Evolutionary conservation across 768 basidiomycete genomes (phyloP).

Genomic region (Naganishia vishniacii): DNA sequence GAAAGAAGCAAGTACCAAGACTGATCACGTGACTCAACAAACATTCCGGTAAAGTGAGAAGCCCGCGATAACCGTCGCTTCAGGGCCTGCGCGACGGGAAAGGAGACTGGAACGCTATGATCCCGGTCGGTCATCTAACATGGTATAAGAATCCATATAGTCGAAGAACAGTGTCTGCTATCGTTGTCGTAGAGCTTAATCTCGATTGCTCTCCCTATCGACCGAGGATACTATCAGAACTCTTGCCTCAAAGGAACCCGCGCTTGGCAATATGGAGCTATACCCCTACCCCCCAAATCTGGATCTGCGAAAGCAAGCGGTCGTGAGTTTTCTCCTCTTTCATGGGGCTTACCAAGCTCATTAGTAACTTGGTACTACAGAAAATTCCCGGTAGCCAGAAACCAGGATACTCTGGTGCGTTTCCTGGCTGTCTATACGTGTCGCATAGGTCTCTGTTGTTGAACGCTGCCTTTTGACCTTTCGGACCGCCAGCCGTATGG

Average conservation of each 20-base stretch:
- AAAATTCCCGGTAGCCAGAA: slow-evolving; percentile 31
- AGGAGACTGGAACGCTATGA: not conserved
- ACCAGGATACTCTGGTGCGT: slow-evolving; percentile 37
- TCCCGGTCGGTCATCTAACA: too few species aligned
- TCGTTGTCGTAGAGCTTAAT: too few species aligned
- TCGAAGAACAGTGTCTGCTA: too few species aligned
- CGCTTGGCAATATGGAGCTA: not conserved
- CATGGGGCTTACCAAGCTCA: not conserved
- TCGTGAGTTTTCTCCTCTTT: slow-evolving; percentile 31
- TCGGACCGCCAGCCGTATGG: slow-evolving; percentile 29
- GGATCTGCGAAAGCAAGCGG: slow-evolving; percentile 37
- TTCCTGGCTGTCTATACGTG: too few species aligned
- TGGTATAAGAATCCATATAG: too few species aligned
- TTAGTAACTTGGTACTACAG: slow-evolving; percentile 14
- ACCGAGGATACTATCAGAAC: too few species aligned
- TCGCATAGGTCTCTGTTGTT: too few species aligned
- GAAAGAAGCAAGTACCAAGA: too few species aligned
- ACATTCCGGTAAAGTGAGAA: not conserved
- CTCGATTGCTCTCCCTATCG: too few species aligned
- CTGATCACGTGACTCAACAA: not conserved
- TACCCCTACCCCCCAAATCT: slow-evolving; percentile 34
- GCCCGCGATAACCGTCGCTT: slow-evolving; percentile 8
- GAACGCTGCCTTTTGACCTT: too few species aligned
- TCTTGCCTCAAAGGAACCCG: not conserved
- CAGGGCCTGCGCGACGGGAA: not conserved